Evolutionary conservation across 2,329 filamentous ascomycete species (phyloP).

Genomic region (Ramichloridium luteum): DNA sequence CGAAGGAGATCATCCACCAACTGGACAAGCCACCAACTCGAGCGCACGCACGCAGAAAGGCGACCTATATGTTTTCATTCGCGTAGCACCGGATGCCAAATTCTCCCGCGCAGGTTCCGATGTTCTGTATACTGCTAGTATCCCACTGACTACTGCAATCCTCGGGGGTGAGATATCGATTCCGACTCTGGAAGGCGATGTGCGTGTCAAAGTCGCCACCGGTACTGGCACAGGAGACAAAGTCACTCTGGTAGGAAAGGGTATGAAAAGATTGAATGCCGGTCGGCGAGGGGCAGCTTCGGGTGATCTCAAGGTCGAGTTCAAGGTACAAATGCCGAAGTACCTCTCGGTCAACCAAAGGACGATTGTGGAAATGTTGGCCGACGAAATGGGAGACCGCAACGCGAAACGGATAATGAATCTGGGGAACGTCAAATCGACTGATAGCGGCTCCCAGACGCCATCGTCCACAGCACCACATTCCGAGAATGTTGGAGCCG

Average conservation of each 20-base stretch:
- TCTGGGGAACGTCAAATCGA: slow-evolving; percentile 32
- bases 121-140: slow-evolving; percentile 79
- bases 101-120: slow-evolving; percentile 82
- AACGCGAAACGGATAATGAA: slow-evolving; percentile 90
- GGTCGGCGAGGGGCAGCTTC: slow-evolving; percentile 48
- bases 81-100: slow-evolving; percentile 77
- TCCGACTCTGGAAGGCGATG: slow-evolving; percentile 79
- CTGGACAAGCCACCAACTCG: slow-evolving; percentile 54
- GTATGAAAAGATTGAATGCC: slow-evolving; percentile 72
- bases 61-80: slow-evolving; percentile 83
- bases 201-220: slow-evolving; percentile 80
- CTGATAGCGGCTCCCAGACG: slow-evolving; percentile 44
- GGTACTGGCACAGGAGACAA: slow-evolving; percentile 88
- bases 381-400: slow-evolving; percentile 90
- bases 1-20: slow-evolving; percentile 76
- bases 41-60: slow-evolving; percentile 58
- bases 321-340: slow-evolving; percentile 90
- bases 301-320: slow-evolving; percentile 86
- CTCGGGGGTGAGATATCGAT: slow-evolving; percentile 82
- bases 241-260: slow-evolving; percentile 78
- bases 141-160: slow-evolving; percentile 85
- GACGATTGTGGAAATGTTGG: slow-evolving; percentile 87
- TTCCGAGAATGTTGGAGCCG: slow-evolving; percentile 30
- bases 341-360: slow-evolving; percentile 84
- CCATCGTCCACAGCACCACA: slow-evolving; percentile 44